A percentile compares a stretch with the other conserved stretches of the same genome.
These are phyloP conservation scores for Trichophyton simii DNA, from an alignment of 2,329 filamentous ascomycete species.

Conservation along the genomic window DNA sequence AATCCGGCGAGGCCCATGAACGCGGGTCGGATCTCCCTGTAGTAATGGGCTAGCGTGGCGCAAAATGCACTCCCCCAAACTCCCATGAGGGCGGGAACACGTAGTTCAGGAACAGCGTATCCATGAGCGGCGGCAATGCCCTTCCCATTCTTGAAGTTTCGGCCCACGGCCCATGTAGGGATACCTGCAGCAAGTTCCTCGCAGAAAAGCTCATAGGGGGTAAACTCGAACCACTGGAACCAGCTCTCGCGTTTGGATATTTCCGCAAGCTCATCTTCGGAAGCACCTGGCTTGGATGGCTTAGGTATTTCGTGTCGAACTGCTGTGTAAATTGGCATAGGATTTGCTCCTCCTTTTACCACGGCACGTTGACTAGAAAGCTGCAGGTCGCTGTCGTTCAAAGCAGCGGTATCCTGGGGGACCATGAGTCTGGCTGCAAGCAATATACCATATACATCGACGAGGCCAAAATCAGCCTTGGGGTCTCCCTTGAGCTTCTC, in stretches of 20 bases:
- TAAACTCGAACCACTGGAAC: conserved; percentile 98
- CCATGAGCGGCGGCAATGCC: conserved; percentile 51
- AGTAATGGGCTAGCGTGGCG: conserved; percentile 89
- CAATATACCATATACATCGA: conserved; percentile 83
- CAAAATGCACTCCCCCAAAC: conserved; percentile 98
- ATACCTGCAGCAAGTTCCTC: conserved; percentile 87
- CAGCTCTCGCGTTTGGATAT: conserved; percentile 55
- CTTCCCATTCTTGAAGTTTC: conserved; percentile 66
- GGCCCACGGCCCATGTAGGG: conserved; percentile 83
- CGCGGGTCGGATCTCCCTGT: conserved; percentile 79
- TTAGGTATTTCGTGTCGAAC: conserved; percentile 87
- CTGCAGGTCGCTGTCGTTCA: conserved; percentile 72
- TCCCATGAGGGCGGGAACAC: conserved; percentile 73
- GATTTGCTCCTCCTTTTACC: conserved; percentile 64
- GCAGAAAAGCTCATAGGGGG: conserved; percentile 88
- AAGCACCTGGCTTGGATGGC: conserved; percentile 37
- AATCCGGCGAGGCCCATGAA: conserved; percentile 65
- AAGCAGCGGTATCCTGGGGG: conserved; percentile 66
- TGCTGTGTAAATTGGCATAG: conserved; percentile 87
- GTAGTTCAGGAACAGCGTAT: conserved; percentile 65
- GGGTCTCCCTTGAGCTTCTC: conserved; percentile 82
- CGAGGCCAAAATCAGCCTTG: conserved; percentile 70
- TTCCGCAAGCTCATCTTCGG: conserved; percentile 29
- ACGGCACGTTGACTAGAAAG: conserved; percentile 73
- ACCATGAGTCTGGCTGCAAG: conserved; percentile 75